Conservation (phyloP, 768 basidiomycete species). For the Mycena crocata region DNA sequence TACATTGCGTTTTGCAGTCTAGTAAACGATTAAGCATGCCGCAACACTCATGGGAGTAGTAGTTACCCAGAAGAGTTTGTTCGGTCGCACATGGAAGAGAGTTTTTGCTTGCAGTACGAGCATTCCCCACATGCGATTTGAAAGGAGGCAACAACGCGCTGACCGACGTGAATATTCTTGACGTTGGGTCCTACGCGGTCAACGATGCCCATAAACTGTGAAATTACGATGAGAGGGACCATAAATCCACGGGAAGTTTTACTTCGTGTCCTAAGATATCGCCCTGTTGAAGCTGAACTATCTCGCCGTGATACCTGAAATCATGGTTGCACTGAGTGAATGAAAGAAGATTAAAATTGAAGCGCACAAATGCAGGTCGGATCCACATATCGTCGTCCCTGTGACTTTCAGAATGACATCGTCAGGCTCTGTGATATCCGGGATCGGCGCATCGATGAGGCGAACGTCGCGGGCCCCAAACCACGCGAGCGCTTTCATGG, state of each 20-base stretch:
- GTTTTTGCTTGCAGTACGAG: conserved; percentile 77
- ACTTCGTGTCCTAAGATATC: conserved; percentile 84
- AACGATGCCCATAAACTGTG: conserved; percentile 74
- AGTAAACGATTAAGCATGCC: background rate
- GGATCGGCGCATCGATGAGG: conserved; percentile 52
- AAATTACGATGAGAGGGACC: background rate
- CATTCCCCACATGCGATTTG: conserved; percentile 83
- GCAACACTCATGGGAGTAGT: conserved; percentile 19
- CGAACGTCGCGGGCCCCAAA: conserved; percentile 65
- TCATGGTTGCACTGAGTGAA: background rate
- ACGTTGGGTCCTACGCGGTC: conserved; percentile 75
- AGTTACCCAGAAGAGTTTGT: conserved; percentile 74
- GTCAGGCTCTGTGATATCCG: conserved; percentile 75
- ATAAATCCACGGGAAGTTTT: conserved; percentile 4
- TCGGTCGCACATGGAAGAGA: conserved; percentile 79
- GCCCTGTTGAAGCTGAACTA: conserved; percentile 74
- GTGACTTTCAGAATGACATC: conserved; percentile 84
- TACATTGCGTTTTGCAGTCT: conserved; percentile 70
- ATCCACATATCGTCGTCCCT: conserved; percentile 80
- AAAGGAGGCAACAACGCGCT: conserved; percentile 84
- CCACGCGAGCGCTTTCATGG: conserved; percentile 79
- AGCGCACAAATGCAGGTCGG: conserved; percentile 66
- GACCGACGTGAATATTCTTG: conserved; percentile 68
- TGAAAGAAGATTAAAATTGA: background rate
- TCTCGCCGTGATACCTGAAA: conserved; percentile 69